Percentiles rank a stretch among this genome's conserved stretches.
Conservation (phyloP, 371 early-diverging fungal genomes). For the Dichotomocladium elegans region DNA sequence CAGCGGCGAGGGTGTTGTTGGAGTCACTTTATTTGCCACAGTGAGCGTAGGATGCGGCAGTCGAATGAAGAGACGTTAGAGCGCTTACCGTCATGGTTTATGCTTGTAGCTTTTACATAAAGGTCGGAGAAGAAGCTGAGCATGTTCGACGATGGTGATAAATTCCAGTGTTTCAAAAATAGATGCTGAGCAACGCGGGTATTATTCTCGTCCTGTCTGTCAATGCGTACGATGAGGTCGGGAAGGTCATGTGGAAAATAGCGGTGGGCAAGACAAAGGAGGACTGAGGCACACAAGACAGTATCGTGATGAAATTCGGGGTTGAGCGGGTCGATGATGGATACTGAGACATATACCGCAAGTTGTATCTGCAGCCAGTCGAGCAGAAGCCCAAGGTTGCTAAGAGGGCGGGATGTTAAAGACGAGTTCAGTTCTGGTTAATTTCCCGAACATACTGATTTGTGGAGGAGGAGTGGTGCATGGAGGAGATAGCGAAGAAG, state of each 20-base stretch:
- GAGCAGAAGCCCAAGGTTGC: not conserved
- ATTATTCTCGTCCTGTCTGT: not conserved
- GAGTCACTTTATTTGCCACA: too few relatives aligned
- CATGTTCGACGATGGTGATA: not conserved
- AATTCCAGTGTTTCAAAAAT: slow-evolving; percentile 1
- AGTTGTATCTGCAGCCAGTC: slow-evolving; percentile 4
- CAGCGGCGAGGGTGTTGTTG: too few relatives aligned
- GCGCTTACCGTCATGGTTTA: not conserved
- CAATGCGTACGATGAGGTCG: not conserved
- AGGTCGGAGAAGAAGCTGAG: not conserved
- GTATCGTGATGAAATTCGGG: not conserved
- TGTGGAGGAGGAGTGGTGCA: not conserved
- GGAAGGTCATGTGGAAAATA: slow-evolving; percentile 2
- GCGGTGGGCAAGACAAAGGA: slow-evolving; percentile 4
- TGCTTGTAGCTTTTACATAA: not conserved
- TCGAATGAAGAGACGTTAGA: too few relatives aligned
- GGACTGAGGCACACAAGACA: not conserved
- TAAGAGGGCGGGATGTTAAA: not conserved
- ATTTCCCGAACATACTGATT: not conserved
- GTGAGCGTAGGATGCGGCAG: too few relatives aligned
- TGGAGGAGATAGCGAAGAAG: not conserved
- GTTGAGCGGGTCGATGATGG: not conserved
- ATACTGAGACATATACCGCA: not conserved
- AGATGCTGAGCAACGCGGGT: not conserved
- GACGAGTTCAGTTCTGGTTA: not conserved